phyloP scores from a whole-genome alignment of 1,139 yeast genomes.

The Kurtzmaniella quercitrusa region DNA sequence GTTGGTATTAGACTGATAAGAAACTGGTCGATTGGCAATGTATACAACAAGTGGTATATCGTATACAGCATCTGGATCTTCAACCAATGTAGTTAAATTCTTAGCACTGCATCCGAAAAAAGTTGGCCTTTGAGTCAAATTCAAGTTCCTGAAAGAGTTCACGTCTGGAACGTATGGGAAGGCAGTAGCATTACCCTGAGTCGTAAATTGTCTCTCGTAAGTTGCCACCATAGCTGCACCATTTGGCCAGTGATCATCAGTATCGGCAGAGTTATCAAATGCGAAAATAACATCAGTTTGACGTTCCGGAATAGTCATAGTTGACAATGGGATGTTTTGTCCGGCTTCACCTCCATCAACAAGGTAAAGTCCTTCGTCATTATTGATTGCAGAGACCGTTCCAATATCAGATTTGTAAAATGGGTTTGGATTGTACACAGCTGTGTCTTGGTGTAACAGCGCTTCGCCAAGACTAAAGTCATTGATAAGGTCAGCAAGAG shows the following conservation, averaged over 20 bases:
- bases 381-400: constrained; percentile 21
- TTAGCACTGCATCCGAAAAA: constrained; percentile 83
- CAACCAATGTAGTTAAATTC: constrained; percentile 52
- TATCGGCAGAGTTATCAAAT: constrained; percentile 48
- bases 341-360: constrained; percentile 46
- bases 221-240: constrained; percentile 42
- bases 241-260: constrained; percentile 38
- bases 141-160: constrained; percentile 56
- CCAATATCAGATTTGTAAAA: constrained; percentile 45
- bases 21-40: constrained; percentile 72
- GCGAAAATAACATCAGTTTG: constrained; percentile 41
- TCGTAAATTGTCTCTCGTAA: constrained; percentile 64
- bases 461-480: neutral
- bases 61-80: constrained; percentile 13
- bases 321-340: constrained; percentile 38
- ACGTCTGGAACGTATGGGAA: constrained; percentile 88
- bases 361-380: constrained; percentile 33
- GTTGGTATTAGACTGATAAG: constrained; percentile 64
- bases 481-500: neutral
- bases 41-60: constrained; percentile 78
- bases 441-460: constrained; percentile 18
- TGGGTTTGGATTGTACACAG: constrained; percentile 50
- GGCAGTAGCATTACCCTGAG: constrained; percentile 58
- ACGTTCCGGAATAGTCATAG: constrained; percentile 37
- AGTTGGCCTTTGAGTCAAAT: constrained; percentile 64